phyloP scores from a whole-genome alignment of 2,329 filamentous ascomycete genomes.

The Chaetoscypha palmicola region DNA sequence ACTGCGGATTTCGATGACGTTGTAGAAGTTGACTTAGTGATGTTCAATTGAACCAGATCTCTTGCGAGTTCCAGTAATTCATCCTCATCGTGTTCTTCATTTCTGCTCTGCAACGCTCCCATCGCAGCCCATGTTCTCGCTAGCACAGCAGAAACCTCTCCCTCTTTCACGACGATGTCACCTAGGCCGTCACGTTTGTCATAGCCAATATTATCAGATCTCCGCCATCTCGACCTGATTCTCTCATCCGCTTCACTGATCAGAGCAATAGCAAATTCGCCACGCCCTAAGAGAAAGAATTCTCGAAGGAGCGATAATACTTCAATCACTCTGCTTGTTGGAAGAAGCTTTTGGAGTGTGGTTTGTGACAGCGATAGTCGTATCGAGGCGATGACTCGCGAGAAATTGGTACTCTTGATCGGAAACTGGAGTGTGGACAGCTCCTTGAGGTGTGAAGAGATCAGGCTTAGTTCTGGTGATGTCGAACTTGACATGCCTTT shows the following conservation, averaged over 20 bases:
- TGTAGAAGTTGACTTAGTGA: constrained; percentile 41
- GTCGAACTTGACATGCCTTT: constrained; percentile 37
- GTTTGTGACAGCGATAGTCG: constrained; percentile 77
- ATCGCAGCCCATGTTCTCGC: constrained; percentile 73
- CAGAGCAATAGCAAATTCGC: constrained; percentile 84
- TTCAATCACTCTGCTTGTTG: constrained; percentile 68
- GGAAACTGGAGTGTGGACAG: constrained; percentile 66
- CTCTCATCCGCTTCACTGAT: constrained; percentile 79
- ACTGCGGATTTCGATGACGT: constrained; percentile 31
- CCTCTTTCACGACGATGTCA: constrained; percentile 71
- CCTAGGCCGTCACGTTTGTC: constrained; percentile 53
- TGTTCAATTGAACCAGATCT: constrained; percentile 62
- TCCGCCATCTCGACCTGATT: constrained; percentile 64
- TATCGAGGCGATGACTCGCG: constrained; percentile 67
- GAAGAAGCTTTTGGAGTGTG: constrained; percentile 73
- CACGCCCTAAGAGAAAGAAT: constrained; percentile 80
- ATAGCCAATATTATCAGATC: constrained; percentile 51
- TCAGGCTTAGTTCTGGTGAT: constrained; percentile 48
- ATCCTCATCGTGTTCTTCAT: constrained; percentile 64
- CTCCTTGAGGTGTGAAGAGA: constrained; percentile 61
- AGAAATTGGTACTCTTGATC: constrained; percentile 63
- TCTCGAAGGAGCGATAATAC: constrained; percentile 71
- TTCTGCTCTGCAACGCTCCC: constrained; percentile 62
- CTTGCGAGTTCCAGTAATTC: constrained; percentile 78
- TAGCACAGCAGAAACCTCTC: constrained; percentile 73